phyloP scores from a whole-genome alignment of 805 yeast species.

The Nakazawaea holstii region DNA sequence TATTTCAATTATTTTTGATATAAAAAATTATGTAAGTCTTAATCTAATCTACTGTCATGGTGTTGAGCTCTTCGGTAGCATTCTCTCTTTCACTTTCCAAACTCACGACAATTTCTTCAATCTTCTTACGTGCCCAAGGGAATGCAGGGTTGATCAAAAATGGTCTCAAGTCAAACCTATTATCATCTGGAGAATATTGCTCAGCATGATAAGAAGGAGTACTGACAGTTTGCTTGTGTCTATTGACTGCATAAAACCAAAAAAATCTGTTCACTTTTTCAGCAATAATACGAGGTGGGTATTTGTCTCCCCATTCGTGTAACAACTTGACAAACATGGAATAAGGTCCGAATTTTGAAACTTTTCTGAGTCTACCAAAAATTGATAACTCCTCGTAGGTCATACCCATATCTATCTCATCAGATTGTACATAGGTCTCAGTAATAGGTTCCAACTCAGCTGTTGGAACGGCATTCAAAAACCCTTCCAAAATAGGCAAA shows the following conservation, averaged over 20 bases:
- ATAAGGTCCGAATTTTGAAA: conserved; percentile 93
- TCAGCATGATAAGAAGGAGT: conserved; percentile 98
- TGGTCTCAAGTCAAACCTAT: conserved; percentile 94
- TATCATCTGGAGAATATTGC: conserved; percentile 96
- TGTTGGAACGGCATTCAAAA: conserved; percentile 90
- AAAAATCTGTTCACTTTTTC: conserved; percentile 89
- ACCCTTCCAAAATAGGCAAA: conserved; percentile 71
- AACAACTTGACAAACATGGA: conserved; percentile 87
- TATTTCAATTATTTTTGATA: not conserved
- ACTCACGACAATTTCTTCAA: conserved; percentile 71
- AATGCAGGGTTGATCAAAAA: conserved; percentile 87
- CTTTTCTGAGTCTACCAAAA: conserved; percentile 87
- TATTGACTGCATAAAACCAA: conserved; percentile 89
- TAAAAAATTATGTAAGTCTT: not conserved
- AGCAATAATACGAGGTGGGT: conserved; percentile 81
- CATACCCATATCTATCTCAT: conserved; percentile 98
- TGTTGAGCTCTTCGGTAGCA: conserved; percentile 21
- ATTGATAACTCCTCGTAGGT: conserved; percentile 89
- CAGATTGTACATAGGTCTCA: conserved; percentile 86
- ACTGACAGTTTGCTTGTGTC: conserved; percentile 96
- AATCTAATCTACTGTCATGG: conserved; percentile 41
- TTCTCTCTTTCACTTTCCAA: conserved; percentile 27
- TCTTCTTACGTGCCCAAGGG: conserved; percentile 83
- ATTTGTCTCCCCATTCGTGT: conserved; percentile 86
- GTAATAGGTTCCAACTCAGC: conserved; percentile 98